Base-by-base conservation (phyloP, 148 eudicot genomes). In the Silene latifolia region DNA sequence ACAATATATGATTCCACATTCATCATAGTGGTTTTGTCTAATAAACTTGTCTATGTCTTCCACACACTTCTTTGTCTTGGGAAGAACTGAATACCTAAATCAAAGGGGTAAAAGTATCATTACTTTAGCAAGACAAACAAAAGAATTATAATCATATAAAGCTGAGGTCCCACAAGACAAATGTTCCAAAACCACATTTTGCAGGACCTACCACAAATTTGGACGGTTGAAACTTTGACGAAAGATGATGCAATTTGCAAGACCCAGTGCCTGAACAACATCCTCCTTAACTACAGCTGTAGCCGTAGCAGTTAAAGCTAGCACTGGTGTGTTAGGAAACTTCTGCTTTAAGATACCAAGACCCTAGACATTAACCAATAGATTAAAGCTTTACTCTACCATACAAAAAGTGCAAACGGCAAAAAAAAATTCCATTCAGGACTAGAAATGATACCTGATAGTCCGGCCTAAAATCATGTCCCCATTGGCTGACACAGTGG, bases 401-500 rank as follows among this genome's bases (percentile, higher is more conserved):
- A 23, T 48, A 32, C 35, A 62, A 24, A 69, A 68, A 62, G 29
- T 56, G 39, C 19, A 21, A 35, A 21, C 25, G 77, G 39, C 71
- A 2, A 2, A 51, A 72, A 32, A 35, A 67, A 58, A 46, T 42
- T 51, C 1, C 20, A 42, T 47, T 35, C 8, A 7, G 15, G 72
- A 20, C 18, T n/a, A 66, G 80, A 80, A 56, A 29, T 68, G 72
- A 9, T 67, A 92, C 99, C 97, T 95, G 97, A 84, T 95, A 95
- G 80, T 95, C 99, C 75, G 99, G 99, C 83, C 99, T 90, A 77
- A 95, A 95, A 84, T 95, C 99, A 80, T 95, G 99, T 73, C 99
- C 99, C 99, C 99, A 95, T 72, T 95, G 99, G 81, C 99, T 95
- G 64, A 95, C 99, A 86, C 99, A 95, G 83, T 95, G 99, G 61